Conservation (phyloP, 2,329 filamentous ascomycete species). For the Cryphonectria parasitica region DNA sequence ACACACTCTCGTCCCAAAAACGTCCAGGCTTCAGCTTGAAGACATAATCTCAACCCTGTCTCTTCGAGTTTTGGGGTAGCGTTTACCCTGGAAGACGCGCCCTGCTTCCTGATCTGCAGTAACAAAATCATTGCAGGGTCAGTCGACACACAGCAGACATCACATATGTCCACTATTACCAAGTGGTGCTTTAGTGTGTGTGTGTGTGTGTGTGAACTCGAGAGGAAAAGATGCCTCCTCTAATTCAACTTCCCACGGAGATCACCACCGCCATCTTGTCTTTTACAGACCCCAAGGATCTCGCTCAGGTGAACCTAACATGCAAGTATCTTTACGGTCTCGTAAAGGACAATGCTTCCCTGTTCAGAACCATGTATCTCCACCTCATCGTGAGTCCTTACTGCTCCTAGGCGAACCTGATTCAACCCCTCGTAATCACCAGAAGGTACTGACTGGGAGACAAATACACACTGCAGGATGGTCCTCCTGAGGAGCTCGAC, state of each 20-base stretch:
- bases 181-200: background rate
- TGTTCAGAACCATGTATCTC: conserved; percentile 68
- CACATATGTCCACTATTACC: too few relatives aligned
- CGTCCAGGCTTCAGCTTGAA: background rate
- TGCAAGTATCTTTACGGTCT: conserved; percentile 58
- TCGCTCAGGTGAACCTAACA: conserved; percentile 54
- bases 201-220: background rate
- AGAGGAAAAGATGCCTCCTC: conserved; percentile 34
- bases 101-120: background rate
- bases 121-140: background rate
- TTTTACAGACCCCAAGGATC: conserved; percentile 59
- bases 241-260: conserved; percentile 61
- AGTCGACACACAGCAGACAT: too few relatives aligned
- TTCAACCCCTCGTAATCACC: background rate
- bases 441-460: background rate
- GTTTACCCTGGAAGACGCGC: background rate
- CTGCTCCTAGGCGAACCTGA: background rate
- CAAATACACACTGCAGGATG: conserved; percentile 15
- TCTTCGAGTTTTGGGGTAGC: background rate
- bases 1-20: background rate
- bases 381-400: conserved; percentile 51
- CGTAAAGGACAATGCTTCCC: conserved; percentile 58
- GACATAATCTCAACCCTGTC: background rate
- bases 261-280: conserved; percentile 65
- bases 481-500: conserved; percentile 16